Evolutionary conservation across 129 eudicot genomes (phyloP).

Genomic region (Calendula officinalis): DNA sequence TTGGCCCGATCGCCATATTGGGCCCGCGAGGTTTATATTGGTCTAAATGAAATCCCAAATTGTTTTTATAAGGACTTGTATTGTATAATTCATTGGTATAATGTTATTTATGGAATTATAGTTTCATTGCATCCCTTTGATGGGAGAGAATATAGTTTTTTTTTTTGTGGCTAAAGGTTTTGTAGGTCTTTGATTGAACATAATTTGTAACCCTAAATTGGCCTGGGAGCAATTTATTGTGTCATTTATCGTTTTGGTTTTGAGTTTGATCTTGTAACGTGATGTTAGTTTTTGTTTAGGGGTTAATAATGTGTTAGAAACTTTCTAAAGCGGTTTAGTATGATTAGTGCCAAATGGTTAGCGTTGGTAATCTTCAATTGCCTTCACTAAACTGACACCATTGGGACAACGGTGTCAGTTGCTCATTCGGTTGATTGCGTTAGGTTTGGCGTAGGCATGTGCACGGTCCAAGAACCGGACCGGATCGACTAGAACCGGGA

Average conservation of each 20-base stretch:
- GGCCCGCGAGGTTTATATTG: neutral
- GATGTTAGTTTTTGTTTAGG: neutral
- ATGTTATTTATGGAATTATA: slow-evolving; percentile 26
- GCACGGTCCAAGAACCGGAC: too few species aligned
- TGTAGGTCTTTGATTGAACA: neutral
- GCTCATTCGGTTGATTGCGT: too few species aligned
- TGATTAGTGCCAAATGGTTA: too few species aligned
- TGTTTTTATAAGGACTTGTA: slow-evolving; percentile 1
- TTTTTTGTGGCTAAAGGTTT: neutral
- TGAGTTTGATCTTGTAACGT: neutral
- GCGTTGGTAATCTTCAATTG: too few species aligned
- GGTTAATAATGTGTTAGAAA: neutral
- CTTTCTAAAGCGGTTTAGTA: too few species aligned
- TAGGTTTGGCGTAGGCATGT: too few species aligned
- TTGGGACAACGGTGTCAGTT: too few species aligned
- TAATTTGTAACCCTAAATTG: neutral
- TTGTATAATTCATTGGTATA: slow-evolving; percentile 25
- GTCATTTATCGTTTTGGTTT: neutral
- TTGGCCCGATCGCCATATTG: neutral
- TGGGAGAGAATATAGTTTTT: slow-evolving; percentile 9
- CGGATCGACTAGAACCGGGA: too few species aligned
- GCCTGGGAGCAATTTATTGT: neutral
- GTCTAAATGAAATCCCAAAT: too few species aligned
- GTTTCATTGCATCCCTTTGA: slow-evolving; percentile 13
- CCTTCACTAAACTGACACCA: too few species aligned